These are phyloP conservation scores for Aspergillus mulundensis DNA, from an alignment of 495 filamentous ascomycete species.

Conservation along the genomic window DNA sequence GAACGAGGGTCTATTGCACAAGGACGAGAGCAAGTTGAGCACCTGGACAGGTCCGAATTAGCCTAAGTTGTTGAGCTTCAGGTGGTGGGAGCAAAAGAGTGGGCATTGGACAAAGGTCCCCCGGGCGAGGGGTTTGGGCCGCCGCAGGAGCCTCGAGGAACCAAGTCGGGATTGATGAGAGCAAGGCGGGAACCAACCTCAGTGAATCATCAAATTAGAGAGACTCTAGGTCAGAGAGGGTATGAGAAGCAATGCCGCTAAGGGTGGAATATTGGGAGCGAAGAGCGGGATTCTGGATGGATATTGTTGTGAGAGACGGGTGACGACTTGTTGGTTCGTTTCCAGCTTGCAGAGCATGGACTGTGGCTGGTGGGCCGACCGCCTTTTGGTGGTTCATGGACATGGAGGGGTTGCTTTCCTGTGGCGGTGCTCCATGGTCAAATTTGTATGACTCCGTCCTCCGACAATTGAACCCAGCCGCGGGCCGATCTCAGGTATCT, in stretches of 20 bases:
- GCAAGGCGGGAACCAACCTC: conserved; percentile 5
- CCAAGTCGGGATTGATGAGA: conserved; percentile 25
- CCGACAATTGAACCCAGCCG: conserved; percentile 6
- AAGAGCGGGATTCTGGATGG: conserved; percentile 20
- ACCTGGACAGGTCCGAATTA: conserved; percentile 20
- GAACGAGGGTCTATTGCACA: conserved; percentile 12
- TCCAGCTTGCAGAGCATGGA: conserved; percentile 2
- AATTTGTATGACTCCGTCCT: conserved; percentile 7
- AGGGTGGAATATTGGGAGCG: conserved; percentile 29
- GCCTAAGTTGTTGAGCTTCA: conserved; percentile 7
- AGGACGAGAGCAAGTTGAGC: conserved; percentile 7
- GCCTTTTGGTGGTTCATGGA: conserved; percentile 1
- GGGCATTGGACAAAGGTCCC: conserved; percentile 20
- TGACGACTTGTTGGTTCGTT: conserved; percentile 13
- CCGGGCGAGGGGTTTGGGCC: conserved; percentile 42
- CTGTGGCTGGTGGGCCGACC: conserved; percentile 23
- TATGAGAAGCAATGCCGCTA: conserved; percentile 21
- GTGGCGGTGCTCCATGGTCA: conserved; percentile 26
- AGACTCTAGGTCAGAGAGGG: background rate
- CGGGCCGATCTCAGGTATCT: background rate
- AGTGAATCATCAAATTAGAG: conserved; percentile 5
- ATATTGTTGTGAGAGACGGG: conserved; percentile 21
- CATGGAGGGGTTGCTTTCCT: conserved; percentile 10
- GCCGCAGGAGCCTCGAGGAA: conserved; percentile 34
- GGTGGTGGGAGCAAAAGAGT: conserved; percentile 22